Percentiles rank a stretch among this genome's conserved stretches.
These are phyloP conservation scores for Sequoia sempervirens DNA, from an alignment of 75 land plant species.

Conservation along the genomic window DNA sequence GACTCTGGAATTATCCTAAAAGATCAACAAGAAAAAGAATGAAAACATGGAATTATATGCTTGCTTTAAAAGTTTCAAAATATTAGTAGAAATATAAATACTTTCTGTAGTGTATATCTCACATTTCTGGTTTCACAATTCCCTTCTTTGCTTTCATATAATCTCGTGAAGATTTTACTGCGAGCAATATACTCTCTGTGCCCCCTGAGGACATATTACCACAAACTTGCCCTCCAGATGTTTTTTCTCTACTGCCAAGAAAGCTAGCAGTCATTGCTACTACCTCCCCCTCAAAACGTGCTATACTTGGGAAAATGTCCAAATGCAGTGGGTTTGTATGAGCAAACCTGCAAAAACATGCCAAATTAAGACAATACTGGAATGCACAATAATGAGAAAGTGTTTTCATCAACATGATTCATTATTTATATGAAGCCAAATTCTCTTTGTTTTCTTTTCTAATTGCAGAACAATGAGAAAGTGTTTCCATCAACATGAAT, in stretches of 20 bases:
- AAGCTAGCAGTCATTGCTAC: conserved; percentile 93
- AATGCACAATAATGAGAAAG: not conserved
- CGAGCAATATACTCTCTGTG: conserved; percentile 94
- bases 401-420: not conserved
- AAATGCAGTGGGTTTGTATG: conserved; percentile 97
- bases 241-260: conserved; percentile 70
- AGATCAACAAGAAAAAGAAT: not conserved
- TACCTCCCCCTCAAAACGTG: conserved; percentile 84
- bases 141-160: conserved; percentile 85
- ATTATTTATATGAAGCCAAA: not conserved
- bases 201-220: conserved; percentile 99
- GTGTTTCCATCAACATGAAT: no score
- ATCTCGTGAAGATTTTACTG: conserved; percentile 93
- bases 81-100: not conserved
- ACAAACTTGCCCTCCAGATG: conserved; percentile 86
- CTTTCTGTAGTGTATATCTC: conserved; percentile 14
- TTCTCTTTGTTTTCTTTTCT: not conserved
- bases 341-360: conserved; percentile 79
- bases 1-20: conserved; percentile 88
- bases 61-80: not conserved
- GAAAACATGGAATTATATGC: not conserved
- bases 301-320: conserved; percentile 84
- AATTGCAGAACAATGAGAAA: not conserved
- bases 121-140: conserved; percentile 92
- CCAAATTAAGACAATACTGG: not conserved